Evolutionary conservation across 2,329 filamentous ascomycete genomes (phyloP), one percentile per base, ranked within the genome.

Genomic region (Neofusicoccum sp.): DNA sequence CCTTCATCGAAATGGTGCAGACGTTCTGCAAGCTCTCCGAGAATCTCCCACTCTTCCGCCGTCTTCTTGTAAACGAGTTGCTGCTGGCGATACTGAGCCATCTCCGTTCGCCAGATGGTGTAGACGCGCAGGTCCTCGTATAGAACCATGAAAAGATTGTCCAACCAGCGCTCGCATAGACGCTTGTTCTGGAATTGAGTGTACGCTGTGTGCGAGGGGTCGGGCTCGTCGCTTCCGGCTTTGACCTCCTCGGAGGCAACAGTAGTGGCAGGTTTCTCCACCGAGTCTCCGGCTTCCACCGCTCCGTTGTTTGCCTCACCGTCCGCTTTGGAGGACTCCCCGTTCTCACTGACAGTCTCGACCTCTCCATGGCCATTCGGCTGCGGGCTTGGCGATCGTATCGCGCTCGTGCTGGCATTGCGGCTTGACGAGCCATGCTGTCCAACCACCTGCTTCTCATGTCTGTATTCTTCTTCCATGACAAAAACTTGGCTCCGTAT

Each of bases 71-170:
- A 99, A 66, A 96, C 89, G 75, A 96, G 88, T 64, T 93, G 89
- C 75, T 98, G 93, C 58, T 93, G 91, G 24, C 91, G 88, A 73
- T 93, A 97, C 73, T 98, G 93, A 0, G 92, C 90, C 86, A 98
- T 95, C 74, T 99, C 95, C 0, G 95, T 98, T 61, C 95, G 89
- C 95, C 95, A 99, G 75, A 99, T 99, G 11, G 95, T 99, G 80
- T 99, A 99, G 47, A 99, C 93, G 53, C 95, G 90, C 16, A 99
- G 84, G 71, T 99, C 95, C 75, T 99, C 95, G 74, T 99, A 99
- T 2, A 99, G 83, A 0, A 98, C 95, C 95, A 99, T 99, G 79
- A 99, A 99, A 24, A 99, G 83, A 69, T 96, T 98, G 76, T 99
- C 95, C 2, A 99, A 84, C 95, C 95, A 99, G 67, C 95, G 87